A percentile compares a stretch with the other conserved stretches of the same genome.
Evolutionary conservation across 495 filamentous ascomycete genomes (phyloP).

Genomic region (Aspergillus sclerotioniger): DNA sequence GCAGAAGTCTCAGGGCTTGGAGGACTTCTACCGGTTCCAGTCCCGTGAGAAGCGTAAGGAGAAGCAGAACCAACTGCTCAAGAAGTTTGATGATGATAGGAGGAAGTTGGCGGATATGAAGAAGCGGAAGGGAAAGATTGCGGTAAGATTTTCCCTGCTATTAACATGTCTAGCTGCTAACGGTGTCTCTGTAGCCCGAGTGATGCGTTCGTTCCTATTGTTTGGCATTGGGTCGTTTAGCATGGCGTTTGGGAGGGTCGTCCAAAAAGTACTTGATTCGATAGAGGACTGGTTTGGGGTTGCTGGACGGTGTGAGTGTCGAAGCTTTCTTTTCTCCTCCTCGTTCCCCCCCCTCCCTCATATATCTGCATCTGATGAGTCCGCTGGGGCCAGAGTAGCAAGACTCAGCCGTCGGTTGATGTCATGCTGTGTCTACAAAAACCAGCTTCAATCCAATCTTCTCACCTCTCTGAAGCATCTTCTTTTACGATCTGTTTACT

Average conservation of each 20-base stretch:
- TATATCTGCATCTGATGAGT: constrained; percentile 41
- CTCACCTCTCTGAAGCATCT: constrained; percentile 45
- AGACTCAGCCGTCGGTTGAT: constrained; percentile 36
- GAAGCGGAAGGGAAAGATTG: constrained; percentile 47
- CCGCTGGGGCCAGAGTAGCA: constrained; percentile 59
- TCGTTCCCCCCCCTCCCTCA: not conserved
- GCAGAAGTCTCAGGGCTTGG: constrained; percentile 63
- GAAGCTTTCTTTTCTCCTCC: constrained; percentile 8
- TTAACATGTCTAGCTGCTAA: constrained; percentile 7
- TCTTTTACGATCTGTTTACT: constrained; percentile 1
- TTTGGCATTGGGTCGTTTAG: constrained; percentile 21
- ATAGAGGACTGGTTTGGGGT: constrained; percentile 1
- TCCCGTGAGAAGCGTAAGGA: constrained; percentile 83
- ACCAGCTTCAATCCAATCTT: constrained; percentile 53
- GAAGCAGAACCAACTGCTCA: constrained; percentile 63
- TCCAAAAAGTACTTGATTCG: constrained; percentile 1
- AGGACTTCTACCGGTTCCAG: constrained; percentile 95
- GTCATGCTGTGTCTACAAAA: constrained; percentile 50
- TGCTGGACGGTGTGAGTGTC: constrained; percentile 14
- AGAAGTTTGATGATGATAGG: constrained; percentile 54
- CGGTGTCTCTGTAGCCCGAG: constrained; percentile 38
- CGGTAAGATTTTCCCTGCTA: constrained; percentile 31
- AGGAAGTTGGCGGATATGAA: constrained; percentile 53
- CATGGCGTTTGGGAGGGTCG: constrained; percentile 26
- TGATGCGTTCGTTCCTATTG: constrained; percentile 20